Evolutionary conservation across 768 basidiomycete species (phyloP), one percentile per base, ranked within the genome.

Genomic region (Lentinula sp.): DNA sequence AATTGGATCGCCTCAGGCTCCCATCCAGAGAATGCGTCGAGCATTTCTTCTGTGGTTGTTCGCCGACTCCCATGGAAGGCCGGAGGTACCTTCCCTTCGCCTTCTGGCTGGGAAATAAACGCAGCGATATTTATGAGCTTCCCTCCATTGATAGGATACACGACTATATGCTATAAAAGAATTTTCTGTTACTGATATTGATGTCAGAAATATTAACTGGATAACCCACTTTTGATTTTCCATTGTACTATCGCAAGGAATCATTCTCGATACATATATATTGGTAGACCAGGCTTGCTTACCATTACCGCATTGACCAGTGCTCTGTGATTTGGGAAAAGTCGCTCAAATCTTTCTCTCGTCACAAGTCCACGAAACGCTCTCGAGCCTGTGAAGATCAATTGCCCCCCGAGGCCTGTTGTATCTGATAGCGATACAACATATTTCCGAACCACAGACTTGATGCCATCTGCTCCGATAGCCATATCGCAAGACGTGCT

Each of bases 141-240:
- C 6, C 80, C 82, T 32, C 76, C 72, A 2, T 81, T 78, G 13
- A 86, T 76, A 0, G 81, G 77, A 68, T 86, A 86, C 0, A 72
- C 73, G 4, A 85, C 70, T 13, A 82, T 59, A 68, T 81, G 78
- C 83, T 85, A 43, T 4, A 46, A 32, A 33, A n/a, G 35, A 12
- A 32, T 50, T 20, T 2, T 37, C 6, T 23, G 42, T 28, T 15
- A 33, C 28, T 12, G 43, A 28, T 50, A 56, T n/a, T 0, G n/a
- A 16, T 66, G 49, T 20, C 37, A 43, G 62, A 41, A 9, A 36
- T 45, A 23, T 36, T 18, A 16, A 18, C n/a, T 39, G 7, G 36
- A 32, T 7, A 23, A 45, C n/a, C 50, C 39, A 72, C 74, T 68
- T 68, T 68, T 50, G 70, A 67, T 64, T 75, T 75, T 57, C 73